phyloP scores from a whole-genome alignment of 2,329 filamentous ascomycete species.

The Hymenotorrendiella dingleyae region DNA sequence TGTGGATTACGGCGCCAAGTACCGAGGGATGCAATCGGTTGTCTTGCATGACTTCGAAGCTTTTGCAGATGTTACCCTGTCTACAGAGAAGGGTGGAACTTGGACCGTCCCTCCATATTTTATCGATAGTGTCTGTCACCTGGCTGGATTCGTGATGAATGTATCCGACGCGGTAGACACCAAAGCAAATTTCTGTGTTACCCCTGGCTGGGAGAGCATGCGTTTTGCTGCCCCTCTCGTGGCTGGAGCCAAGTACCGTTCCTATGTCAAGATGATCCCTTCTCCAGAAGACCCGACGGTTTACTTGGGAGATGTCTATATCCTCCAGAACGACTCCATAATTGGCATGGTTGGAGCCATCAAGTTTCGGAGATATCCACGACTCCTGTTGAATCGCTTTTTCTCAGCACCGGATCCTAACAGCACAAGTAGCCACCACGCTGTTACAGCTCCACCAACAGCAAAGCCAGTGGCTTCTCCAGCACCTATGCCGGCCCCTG shows the following conservation, averaged over 20 bases:
- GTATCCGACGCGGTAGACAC: slow-evolving; percentile 10
- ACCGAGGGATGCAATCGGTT: slow-evolving; percentile 21
- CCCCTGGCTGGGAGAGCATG: slow-evolving; percentile 16
- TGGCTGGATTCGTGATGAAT: slow-evolving; percentile 22
- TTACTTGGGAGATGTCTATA: slow-evolving; percentile 31
- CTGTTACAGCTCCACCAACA: slow-evolving; percentile 48
- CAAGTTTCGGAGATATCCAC: slow-evolving; percentile 33
- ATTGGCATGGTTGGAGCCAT: slow-evolving; percentile 30
- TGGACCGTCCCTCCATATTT: slow-evolving; percentile 18
- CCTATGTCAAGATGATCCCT: slow-evolving; percentile 25
- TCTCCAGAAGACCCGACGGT: slow-evolving; percentile 23
- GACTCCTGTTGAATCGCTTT: slow-evolving; percentile 34
- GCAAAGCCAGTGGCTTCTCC: neutral
- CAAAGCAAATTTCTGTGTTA: slow-evolving; percentile 16
- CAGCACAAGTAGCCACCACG: slow-evolving; percentile 35
- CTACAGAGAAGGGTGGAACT: slow-evolving; percentile 14
- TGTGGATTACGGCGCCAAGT: slow-evolving; percentile 17
- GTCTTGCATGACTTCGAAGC: slow-evolving; percentile 19
- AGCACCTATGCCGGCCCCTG: slow-evolving; percentile 10
- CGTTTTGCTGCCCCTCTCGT: slow-evolving; percentile 10
- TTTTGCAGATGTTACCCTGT: slow-evolving; percentile 23
- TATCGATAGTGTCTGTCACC: slow-evolving; percentile 16
- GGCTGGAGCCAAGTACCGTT: slow-evolving; percentile 8
- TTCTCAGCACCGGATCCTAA: slow-evolving; percentile 35
- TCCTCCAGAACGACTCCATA: slow-evolving; percentile 29